phyloP scores from a whole-genome alignment of 1,139 yeast species.

The Saccharomyces hybrid region DNA sequence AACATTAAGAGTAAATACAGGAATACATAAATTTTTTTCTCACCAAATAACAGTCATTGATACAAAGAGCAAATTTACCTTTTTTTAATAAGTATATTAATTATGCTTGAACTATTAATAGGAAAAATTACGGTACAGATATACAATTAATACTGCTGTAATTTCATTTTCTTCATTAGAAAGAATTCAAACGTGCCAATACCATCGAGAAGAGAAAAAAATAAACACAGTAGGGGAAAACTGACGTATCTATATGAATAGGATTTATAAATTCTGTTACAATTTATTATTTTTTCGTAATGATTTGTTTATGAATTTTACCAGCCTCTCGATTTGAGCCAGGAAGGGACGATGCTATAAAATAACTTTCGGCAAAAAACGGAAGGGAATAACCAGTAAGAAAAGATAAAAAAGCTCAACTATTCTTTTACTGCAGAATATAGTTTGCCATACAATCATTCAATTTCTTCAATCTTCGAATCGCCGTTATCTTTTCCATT shows the following conservation, averaged over 20 bases:
- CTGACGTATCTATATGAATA: not conserved
- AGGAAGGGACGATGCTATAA: not conserved
- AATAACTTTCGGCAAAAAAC: slow-evolving; percentile 1
- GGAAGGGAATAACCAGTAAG: not conserved
- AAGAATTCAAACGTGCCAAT: not conserved
- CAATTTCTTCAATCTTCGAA: slow-evolving; percentile 19
- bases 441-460: slow-evolving; percentile 5
- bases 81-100: not conserved
- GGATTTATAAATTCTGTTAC: not conserved
- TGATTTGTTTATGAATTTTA: not conserved
- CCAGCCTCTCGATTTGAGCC: not conserved
- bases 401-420: slow-evolving; percentile 1
- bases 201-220: not conserved
- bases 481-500: slow-evolving; percentile 20
- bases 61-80: not conserved
- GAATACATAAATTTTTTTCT: not conserved
- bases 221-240: not conserved
- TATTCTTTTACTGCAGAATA: not conserved
- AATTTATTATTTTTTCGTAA: not conserved
- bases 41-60: not conserved
- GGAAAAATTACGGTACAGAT: not conserved
- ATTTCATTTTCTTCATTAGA: not conserved
- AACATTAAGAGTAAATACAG: not conserved
- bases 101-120: not conserved
- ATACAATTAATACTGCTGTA: not conserved